These are phyloP conservation scores for Metschnikowia lachancei DNA, from an alignment of 805 yeast species.

Conservation along the genomic window DNA sequence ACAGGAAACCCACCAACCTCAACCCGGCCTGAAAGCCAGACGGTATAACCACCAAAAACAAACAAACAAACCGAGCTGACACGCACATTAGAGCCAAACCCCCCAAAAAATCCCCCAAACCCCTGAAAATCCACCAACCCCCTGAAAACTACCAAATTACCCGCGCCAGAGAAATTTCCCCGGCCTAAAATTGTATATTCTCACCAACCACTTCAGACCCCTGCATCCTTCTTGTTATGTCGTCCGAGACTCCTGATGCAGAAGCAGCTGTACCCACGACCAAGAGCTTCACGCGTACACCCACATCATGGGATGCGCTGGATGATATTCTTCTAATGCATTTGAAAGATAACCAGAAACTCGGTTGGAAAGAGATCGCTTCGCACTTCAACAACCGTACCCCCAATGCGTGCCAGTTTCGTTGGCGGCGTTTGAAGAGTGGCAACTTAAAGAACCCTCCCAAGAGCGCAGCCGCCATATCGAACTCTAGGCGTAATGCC, in stretches of 20 bases:
- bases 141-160: no score
- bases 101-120: no score
- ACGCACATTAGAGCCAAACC: no score
- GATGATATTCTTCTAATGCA: constrained; percentile 47
- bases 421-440: constrained; percentile 71
- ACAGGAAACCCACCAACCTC: constrained; percentile 1
- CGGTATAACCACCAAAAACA: not conserved
- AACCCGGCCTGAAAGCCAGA: not conserved
- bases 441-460: constrained; percentile 40
- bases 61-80: no score
- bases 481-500: no score
- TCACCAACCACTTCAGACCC: no score
- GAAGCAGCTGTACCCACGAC: constrained; percentile 7
- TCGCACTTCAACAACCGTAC: constrained; percentile 76
- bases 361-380: constrained; percentile 89
- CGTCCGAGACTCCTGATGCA: constrained; percentile 8
- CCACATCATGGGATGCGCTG: constrained; percentile 49
- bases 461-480: constrained; percentile 28
- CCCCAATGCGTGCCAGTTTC: constrained; percentile 84
- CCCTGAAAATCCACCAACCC: no score
- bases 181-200: no score
- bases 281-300: constrained; percentile 33
- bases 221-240: constrained; percentile 8
- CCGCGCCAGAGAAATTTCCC: no score
- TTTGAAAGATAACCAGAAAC: constrained; percentile 74